phyloP scores from a whole-genome alignment of 257 asterid species.

The Rehmannia glutinosa region DNA sequence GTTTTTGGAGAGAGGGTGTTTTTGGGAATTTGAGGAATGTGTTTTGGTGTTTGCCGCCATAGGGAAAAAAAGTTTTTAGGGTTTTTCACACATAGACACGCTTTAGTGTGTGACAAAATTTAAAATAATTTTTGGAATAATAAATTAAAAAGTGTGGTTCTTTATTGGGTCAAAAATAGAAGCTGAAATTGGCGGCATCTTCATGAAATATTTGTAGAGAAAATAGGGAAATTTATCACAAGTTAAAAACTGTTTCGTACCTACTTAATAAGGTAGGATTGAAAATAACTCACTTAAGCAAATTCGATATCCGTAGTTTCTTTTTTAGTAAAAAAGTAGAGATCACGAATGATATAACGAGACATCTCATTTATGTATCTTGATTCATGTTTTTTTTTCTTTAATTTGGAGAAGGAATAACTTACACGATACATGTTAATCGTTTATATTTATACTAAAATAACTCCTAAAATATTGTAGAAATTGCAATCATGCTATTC shows the following conservation, averaged over 20 bases:
- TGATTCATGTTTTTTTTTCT: too few species aligned
- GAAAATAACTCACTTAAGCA: too few species aligned
- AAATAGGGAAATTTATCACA: neutral
- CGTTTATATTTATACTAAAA: too few species aligned
- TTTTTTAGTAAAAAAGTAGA: too few species aligned
- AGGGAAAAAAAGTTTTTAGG: neutral
- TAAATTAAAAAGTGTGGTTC: neutral
- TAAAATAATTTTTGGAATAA: neutral
- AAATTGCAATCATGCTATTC: too few species aligned
- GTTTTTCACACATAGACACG: conserved; percentile 14
- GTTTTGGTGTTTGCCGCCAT: conserved; percentile 56
- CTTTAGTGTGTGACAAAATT: conserved; percentile 15
- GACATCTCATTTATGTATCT: too few species aligned
- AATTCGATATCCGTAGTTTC: too few species aligned
- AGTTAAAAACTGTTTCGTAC: neutral
- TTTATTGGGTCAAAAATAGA: neutral
- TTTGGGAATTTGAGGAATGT: conserved; percentile 13
- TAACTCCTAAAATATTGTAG: too few species aligned
- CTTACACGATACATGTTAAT: too few species aligned
- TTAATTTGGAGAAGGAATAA: too few species aligned
- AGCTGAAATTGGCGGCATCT: neutral
- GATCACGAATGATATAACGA: too few species aligned
- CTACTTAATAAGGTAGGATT: neutral
- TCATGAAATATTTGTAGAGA: neutral
- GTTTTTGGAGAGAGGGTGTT: conserved; percentile 15